Evolutionary conservation across 2,329 filamentous ascomycete genomes (phyloP).

Genomic region (Myriosclerotinia scirpicola): DNA sequence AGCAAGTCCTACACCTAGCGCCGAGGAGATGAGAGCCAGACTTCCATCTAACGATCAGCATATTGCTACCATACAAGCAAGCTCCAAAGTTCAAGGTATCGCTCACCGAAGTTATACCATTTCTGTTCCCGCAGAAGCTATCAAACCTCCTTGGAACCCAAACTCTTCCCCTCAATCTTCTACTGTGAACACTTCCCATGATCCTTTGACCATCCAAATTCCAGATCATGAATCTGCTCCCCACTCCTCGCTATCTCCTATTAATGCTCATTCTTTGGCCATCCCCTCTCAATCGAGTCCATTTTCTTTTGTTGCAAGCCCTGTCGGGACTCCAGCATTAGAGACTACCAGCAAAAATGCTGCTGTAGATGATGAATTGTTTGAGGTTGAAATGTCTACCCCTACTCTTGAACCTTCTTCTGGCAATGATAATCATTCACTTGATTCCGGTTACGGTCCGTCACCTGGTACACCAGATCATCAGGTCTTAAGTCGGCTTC

Average conservation of each 20-base stretch:
- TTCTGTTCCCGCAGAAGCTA: conserved; percentile 26
- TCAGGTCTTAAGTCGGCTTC: background rate
- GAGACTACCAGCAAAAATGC: conserved; percentile 51
- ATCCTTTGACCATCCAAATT: conserved; percentile 22
- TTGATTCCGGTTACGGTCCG: conserved; percentile 34
- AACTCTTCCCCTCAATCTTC: background rate
- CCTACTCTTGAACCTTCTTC: conserved; percentile 25
- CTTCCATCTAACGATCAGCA: conserved; percentile 3
- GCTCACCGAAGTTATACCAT: conserved; percentile 34
- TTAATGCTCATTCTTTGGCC: conserved; percentile 29
- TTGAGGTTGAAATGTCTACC: conserved; percentile 39
- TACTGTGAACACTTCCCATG: conserved; percentile 7
- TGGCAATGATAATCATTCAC: conserved; percentile 27
- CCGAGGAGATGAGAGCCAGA: conserved; percentile 28
- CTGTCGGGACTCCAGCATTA: conserved; percentile 41
- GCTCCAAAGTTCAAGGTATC: conserved; percentile 25
- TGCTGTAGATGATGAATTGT: conserved; percentile 50
- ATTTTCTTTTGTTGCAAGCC: conserved; percentile 42
- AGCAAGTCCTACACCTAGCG: conserved; percentile 51
- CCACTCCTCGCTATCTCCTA: conserved; percentile 5
- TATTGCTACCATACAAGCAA: conserved; percentile 13
- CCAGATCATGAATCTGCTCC: background rate
- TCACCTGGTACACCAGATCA: conserved; percentile 23
- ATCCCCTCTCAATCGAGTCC: conserved; percentile 39
- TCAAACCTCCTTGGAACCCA: conserved; percentile 30